Conservation (phyloP, 805 yeast genomes). For the Saturnispora sekii region DNA sequence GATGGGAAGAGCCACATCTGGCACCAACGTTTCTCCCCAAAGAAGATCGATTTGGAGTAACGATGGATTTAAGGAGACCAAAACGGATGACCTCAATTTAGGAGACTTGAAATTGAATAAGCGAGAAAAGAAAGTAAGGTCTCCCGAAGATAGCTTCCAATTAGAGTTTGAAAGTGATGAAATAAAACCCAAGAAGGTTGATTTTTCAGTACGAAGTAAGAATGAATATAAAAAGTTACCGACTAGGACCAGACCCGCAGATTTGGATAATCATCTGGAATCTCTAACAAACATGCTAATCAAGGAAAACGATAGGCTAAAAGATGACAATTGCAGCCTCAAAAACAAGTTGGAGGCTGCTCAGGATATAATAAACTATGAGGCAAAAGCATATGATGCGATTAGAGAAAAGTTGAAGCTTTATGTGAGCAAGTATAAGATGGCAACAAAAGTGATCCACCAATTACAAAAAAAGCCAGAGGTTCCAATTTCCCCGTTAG, state of each 20-base stretch:
- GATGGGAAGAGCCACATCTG: conserved; percentile 16
- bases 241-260: conserved; percentile 5
- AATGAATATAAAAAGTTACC: conserved; percentile 7
- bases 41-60: conserved; percentile 5
- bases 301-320: conserved; percentile 1
- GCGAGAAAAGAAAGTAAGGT: conserved; percentile 1
- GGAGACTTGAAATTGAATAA: conserved; percentile 13
- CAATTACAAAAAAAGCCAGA: not conserved
- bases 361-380: conserved; percentile 18
- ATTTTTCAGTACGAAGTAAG: not conserved
- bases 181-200: not conserved
- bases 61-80: conserved; percentile 20
- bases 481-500: too few relatives aligned
- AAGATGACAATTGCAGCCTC: conserved; percentile 3
- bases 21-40: conserved; percentile 6
- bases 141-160: not conserved
- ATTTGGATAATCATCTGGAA: conserved; percentile 12
- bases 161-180: conserved; percentile 2
- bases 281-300: conserved; percentile 2
- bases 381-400: conserved; percentile 9
- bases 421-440: conserved; percentile 8
- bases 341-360: conserved; percentile 15
- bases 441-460: conserved; percentile 1
- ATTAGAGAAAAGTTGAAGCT: conserved; percentile 14
- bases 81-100: conserved; percentile 17